These are phyloP conservation scores for Rosa chinensis DNA, from an alignment of 306 rosid species.

Conservation along the genomic window DNA sequence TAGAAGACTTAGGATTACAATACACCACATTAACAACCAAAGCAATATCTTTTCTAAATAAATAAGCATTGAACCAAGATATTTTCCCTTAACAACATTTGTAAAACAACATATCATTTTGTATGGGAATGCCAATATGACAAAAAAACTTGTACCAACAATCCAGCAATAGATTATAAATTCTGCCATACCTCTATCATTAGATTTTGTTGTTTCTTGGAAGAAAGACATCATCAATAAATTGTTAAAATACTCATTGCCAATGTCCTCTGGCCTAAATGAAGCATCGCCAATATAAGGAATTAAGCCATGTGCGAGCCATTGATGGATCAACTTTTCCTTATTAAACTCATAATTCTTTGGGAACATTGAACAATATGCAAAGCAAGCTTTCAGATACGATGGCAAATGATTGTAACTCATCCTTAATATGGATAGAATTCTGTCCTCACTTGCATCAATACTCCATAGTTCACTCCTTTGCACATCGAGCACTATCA, in stretches of 20 bases:
- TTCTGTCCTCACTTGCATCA: conserved; percentile 17
- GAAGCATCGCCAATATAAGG: background rate
- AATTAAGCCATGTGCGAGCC: conserved; percentile 34
- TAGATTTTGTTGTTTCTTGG: conserved; percentile 16
- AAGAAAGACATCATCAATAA: conserved; percentile 32
- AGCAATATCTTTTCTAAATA: too few species aligned
- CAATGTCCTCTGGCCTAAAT: conserved; percentile 19
- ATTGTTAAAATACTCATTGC: conserved; percentile 27
- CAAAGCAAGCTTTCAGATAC: conserved; percentile 28
- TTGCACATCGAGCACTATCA: background rate
- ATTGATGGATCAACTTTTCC: conserved; percentile 30
- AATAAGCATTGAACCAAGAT: too few species aligned
- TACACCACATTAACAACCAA: too few species aligned
- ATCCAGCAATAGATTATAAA: too few species aligned
- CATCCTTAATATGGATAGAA: conserved; percentile 25
- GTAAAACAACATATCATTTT: too few species aligned
- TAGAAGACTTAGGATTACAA: too few species aligned
- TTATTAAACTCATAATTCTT: conserved; percentile 26
- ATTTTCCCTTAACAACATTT: too few species aligned
- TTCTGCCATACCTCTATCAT: conserved; percentile 1
- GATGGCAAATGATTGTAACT: conserved; percentile 25
- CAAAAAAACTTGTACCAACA: too few species aligned
- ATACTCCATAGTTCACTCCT: conserved; percentile 21
- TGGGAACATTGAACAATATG: conserved; percentile 29
- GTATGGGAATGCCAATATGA: too few species aligned